Conservation (phyloP, 495 filamentous ascomycete species). For the Usnea hakonensis region DNA sequence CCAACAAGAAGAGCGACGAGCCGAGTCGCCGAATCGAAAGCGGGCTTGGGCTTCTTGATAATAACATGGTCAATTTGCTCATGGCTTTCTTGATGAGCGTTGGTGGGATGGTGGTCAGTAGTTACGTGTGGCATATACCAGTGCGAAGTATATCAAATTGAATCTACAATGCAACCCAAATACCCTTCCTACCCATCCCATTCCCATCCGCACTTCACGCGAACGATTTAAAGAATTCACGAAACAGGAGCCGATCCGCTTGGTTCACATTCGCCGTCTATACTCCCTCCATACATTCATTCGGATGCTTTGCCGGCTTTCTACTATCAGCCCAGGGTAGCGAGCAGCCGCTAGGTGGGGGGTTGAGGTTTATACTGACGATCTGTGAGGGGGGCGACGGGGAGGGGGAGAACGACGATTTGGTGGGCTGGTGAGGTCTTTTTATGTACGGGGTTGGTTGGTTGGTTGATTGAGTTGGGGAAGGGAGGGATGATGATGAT, state of each 20-base stretch:
- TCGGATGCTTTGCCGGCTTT: constrained; percentile 39
- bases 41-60: constrained; percentile 74
- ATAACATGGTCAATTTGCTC: constrained; percentile 86
- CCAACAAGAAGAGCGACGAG: constrained; percentile 37
- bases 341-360: constrained; percentile 53
- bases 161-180: not conserved
- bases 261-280: not conserved
- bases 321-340: constrained; percentile 41
- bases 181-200: no score
- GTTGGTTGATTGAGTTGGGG: not conserved
- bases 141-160: constrained; percentile 14
- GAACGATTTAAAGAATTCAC: no score
- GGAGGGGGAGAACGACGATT: constrained; percentile 39
- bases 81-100: constrained; percentile 81
- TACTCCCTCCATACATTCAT: constrained; percentile 18
- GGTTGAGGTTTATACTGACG: constrained; percentile 48
- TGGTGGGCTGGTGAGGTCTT: constrained; percentile 45
- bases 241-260: no score
- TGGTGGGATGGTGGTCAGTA: constrained; percentile 59
- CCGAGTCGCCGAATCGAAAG: constrained; percentile 65
- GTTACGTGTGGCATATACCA: constrained; percentile 36
- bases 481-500: not conserved
- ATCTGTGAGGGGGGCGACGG: constrained; percentile 37
- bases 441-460: not conserved
- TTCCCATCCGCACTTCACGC: no score